phyloP scores from a whole-genome alignment of 1,284 basidiomycete species.

The Wallemia ichthyophaga region DNA sequence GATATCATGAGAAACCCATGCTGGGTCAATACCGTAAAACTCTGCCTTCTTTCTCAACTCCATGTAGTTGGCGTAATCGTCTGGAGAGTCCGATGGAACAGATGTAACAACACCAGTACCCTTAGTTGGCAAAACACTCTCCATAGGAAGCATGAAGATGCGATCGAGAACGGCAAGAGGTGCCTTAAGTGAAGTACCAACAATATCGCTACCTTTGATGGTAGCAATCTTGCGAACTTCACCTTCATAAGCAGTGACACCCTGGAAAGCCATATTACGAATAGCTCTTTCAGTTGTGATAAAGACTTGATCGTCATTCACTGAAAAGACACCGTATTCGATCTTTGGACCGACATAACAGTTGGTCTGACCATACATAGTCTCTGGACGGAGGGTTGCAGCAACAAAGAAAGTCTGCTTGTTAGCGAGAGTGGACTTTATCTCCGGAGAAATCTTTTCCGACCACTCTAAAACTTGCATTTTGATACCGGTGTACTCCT shows the following conservation, averaged over 20 bases:
- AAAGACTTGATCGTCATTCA: slow-evolving; percentile 58
- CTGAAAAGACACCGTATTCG: slow-evolving; percentile 74
- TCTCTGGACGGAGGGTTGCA: slow-evolving; percentile 86
- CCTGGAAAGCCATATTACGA: slow-evolving; percentile 92
- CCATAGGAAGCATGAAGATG: slow-evolving; percentile 94
- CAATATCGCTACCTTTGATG: slow-evolving; percentile 42
- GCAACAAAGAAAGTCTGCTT: slow-evolving; percentile 75
- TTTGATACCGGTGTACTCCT: slow-evolving; percentile 87
- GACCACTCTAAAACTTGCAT: slow-evolving; percentile 70
- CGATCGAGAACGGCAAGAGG: slow-evolving; percentile 55
- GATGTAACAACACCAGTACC: slow-evolving; percentile 97
- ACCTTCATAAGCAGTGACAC: slow-evolving; percentile 35
- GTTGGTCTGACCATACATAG: slow-evolving; percentile 98
- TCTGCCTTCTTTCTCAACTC: slow-evolving; percentile 92
- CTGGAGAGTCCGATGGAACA: slow-evolving; percentile 91
- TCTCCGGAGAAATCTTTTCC: slow-evolving; percentile 25
- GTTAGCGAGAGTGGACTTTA: slow-evolving; percentile 33
- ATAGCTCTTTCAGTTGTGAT: slow-evolving; percentile 69
- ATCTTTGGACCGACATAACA: slow-evolving; percentile 77
- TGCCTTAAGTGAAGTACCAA: slow-evolving; percentile 75
- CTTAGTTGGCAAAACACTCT: slow-evolving; percentile 81
- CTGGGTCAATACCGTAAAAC: slow-evolving; percentile 78
- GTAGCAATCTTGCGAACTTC: slow-evolving; percentile 40
- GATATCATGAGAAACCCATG: slow-evolving; percentile 62
- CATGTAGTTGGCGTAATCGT: slow-evolving; percentile 70